phyloP scores from a whole-genome alignment of 768 basidiomycete species.

The Cystoderma amianthinum region DNA sequence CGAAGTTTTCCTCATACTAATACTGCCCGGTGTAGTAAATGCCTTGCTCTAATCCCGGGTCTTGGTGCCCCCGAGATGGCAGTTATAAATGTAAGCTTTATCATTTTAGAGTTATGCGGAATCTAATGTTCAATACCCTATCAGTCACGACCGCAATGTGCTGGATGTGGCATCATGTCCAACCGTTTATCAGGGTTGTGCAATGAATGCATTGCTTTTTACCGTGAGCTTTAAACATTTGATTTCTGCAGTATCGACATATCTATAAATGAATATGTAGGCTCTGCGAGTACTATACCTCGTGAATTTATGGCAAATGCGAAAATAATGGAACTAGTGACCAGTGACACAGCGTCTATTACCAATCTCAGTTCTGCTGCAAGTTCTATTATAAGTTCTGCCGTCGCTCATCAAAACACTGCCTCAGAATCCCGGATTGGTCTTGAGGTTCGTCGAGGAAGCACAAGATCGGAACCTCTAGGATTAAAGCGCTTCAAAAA shows the following conservation, averaged over 20 bases:
- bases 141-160: slow-evolving; percentile 8
- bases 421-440: slow-evolving; percentile 2
- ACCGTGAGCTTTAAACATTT: slow-evolving; percentile 3
- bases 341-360: not conserved
- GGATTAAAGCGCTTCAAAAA: too few relatives aligned
- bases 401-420: not conserved
- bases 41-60: not conserved
- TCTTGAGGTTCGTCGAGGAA: too few relatives aligned
- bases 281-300: not conserved
- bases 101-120: not conserved
- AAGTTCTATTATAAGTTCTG: not conserved
- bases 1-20: too few relatives aligned
- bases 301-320: not conserved
- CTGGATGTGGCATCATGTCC: slow-evolving; percentile 4
- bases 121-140: not conserved
- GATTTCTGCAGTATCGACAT: not conserved
- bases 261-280: not conserved
- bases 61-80: slow-evolving; percentile 1
- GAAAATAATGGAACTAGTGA: not conserved
- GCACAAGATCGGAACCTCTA: too few relatives aligned
- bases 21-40: not conserved
- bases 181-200: slow-evolving; percentile 1
- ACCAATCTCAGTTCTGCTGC: not conserved
- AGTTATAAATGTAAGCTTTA: slow-evolving; percentile 1
- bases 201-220: slow-evolving; percentile 3